Conservation (phyloP, 2,329 filamentous ascomycete species). For the Xylariales sp. region DNA sequence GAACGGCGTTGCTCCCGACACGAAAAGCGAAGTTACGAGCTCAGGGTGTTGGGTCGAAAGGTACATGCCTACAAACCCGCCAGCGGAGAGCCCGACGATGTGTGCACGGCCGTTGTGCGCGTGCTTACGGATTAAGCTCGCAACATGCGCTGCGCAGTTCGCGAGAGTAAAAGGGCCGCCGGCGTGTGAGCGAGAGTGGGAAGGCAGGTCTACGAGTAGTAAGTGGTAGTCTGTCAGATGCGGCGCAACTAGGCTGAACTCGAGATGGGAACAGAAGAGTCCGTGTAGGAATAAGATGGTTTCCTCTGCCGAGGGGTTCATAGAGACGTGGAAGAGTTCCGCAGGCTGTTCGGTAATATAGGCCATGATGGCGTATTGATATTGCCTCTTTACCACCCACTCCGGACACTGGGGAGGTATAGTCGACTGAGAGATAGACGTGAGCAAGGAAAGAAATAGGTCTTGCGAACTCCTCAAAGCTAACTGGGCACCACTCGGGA, state of each 20-base stretch:
- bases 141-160: slow-evolving; percentile 50
- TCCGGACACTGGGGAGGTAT: too few relatives aligned
- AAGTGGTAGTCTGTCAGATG: slow-evolving; percentile 54
- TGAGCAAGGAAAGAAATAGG: too few relatives aligned
- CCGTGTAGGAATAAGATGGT: slow-evolving; percentile 52
- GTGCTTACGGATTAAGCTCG: slow-evolving; percentile 53
- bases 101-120: slow-evolving; percentile 54
- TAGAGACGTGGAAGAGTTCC: slow-evolving; percentile 16
- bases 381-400: too few relatives aligned
- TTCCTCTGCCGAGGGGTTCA: slow-evolving; percentile 26
- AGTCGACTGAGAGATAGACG: too few relatives aligned
- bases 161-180: slow-evolving; percentile 44
- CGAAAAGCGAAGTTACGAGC: slow-evolving; percentile 51
- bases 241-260: slow-evolving; percentile 50
- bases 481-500: too few relatives aligned
- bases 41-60: slow-evolving; percentile 51
- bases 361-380: neutral
- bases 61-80: slow-evolving; percentile 53
- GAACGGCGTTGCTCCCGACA: slow-evolving; percentile 50
- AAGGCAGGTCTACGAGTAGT: slow-evolving; percentile 54
- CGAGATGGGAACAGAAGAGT: slow-evolving; percentile 50
- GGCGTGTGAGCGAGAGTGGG: slow-evolving; percentile 53
- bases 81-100: slow-evolving; percentile 56
- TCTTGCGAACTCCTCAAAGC: too few relatives aligned
- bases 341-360: neutral